Percentiles rank a stretch among this genome's conserved stretches.
These are phyloP conservation scores for Clavispora fructus DNA, from an alignment of 805 yeast species.

Conservation along the genomic window DNA sequence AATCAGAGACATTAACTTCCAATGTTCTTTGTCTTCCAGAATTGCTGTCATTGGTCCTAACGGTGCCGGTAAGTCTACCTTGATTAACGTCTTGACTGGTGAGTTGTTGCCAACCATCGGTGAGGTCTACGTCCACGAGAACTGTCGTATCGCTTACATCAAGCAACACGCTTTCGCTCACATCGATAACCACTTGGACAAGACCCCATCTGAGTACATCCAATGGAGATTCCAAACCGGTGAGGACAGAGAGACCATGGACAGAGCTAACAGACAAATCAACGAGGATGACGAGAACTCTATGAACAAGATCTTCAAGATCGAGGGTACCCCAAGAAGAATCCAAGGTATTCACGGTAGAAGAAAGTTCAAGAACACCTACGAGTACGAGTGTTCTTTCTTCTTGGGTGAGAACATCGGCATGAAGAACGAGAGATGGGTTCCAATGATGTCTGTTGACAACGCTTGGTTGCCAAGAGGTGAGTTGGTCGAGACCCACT, in stretches of 20 bases:
- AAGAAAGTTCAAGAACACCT: conserved; percentile 99
- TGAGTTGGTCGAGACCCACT: conserved; percentile 87
- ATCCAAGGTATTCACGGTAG: conserved; percentile 89
- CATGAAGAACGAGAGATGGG: conserved; percentile 99
- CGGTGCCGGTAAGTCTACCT: conserved; percentile 99
- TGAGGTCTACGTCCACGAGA: conserved; percentile 99
- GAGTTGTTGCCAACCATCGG: conserved; percentile 97
- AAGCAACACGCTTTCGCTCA: conserved; percentile 99
- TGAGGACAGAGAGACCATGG: conserved; percentile 99
- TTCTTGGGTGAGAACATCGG: conserved; percentile 97
- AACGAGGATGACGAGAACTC: conserved; percentile 95
- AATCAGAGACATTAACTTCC: conserved; percentile 87
- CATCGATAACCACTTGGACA: conserved; percentile 97
- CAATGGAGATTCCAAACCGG: conserved; percentile 99
- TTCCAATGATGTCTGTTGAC: conserved; percentile 98
- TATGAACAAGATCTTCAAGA: conserved; percentile 99
- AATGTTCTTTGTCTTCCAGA: conserved; percentile 98
- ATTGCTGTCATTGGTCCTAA: conserved; percentile 99
- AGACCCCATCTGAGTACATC: conserved; percentile 99
- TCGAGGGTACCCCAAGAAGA: conserved; percentile 98
- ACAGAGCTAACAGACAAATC: conserved; percentile 98
- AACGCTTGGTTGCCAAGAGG: conserved; percentile 99
- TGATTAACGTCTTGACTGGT: conserved; percentile 98
- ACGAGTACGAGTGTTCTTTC: conserved; percentile 99
- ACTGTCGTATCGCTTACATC: conserved; percentile 99